Evolutionary conservation across 768 basidiomycete genomes (phyloP), one percentile per base, ranked within the genome.

Genomic region (Leucosporidium creatinivorum): DNA sequence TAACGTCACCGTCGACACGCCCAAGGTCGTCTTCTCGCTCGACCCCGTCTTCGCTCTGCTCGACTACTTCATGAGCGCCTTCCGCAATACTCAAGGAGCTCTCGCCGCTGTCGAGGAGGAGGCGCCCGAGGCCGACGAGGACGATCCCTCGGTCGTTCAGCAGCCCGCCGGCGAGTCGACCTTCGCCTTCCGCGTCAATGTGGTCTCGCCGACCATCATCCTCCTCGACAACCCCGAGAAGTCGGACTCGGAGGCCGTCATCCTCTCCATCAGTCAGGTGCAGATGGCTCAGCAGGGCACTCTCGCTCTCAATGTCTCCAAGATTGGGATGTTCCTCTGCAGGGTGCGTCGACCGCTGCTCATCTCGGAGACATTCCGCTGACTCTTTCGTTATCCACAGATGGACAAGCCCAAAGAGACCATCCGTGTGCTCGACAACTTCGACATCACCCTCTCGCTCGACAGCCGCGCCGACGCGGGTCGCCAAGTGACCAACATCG

Each of bases 281-380:
- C 80, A 89, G n/a, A 77, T 98, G 67, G 89, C 93, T 13, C 91
- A 94, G 77, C 92, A 97, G 85, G 93, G 87, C 10, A 84, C 91
- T 47, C 77, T 90, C 68, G 89, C 93, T 2, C 79, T 98, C 63
- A 91, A 84, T 47, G 80, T 97, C 39, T 85, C 83, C 62, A 84
- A 83, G 36, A 82, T 97, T 13, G 96, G 96, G 26, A 98, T 99
- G 94, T 96, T 92, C 4, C 81, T 99, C 36, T 85, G 87, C 67
- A 31, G 67, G 23, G 67, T 68, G 13, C 28, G 58, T 36, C 3
- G 7, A 4, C 13, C 31, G 28, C 30, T 56, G n/a, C 25, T 19
- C 17, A 19, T 21, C 2, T 9, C 39, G 13, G n/a, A 21, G 33
- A 30, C 10, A 26, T 13, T 54, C 10, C 55, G 21, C 39, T 55